Base-by-base conservation (phyloP, 2,329 filamentous ascomycete species). In the Biscogniauxia marginata region DNA sequence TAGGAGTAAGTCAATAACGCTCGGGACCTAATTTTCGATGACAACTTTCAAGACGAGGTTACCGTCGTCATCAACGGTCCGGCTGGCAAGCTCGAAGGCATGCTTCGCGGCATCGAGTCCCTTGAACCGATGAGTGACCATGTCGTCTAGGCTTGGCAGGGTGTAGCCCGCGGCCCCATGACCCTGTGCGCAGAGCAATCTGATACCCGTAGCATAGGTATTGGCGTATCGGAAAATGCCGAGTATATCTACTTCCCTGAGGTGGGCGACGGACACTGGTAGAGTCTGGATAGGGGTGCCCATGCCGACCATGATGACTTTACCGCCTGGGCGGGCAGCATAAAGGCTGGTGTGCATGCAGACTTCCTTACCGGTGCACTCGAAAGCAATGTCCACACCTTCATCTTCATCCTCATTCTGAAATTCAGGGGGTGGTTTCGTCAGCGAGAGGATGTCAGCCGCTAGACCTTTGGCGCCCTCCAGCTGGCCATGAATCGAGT, bases 171-270 rank as follows among this genome's bases (percentile, higher is more conserved):
- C 71, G 3, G 70, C 66, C 2, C 70, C 72, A 43, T 72, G 67
- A 22, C 70, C 71, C 58, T 75, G 71, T 64, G 81, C 68, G 76
- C 81, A 72, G 71, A 87, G 73, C 71, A 86, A 68, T 44, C 78
- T 78, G 57, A 92, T 87, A n/a, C 87, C 88, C 0, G 84, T 86
- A 4, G 83, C 79, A 67, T 91, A 92, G 0, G 88, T 90, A 71
- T 91, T 89, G 23, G 86, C 86, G 63, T 92, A 92, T 52, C 89
- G 82, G 74, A 92, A 91, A 50, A 91, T 85, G 25, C 89, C 88
- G 11, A 91, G 74, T 44, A 92, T 87, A 67, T 92, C 89, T 48
- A 92, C 84, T 74, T 93, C 89, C 25, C 87, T 81, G 22, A 91
- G 76, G 45, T 89, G 87, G 4, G 88, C 88, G 4, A 86, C 86